A percentile compares a stretch with the other conserved stretches of the same genome.
Evolutionary conservation across 2,329 filamentous ascomycete genomes (phyloP).

Genomic region (Phyllosticta capitalensis): DNA sequence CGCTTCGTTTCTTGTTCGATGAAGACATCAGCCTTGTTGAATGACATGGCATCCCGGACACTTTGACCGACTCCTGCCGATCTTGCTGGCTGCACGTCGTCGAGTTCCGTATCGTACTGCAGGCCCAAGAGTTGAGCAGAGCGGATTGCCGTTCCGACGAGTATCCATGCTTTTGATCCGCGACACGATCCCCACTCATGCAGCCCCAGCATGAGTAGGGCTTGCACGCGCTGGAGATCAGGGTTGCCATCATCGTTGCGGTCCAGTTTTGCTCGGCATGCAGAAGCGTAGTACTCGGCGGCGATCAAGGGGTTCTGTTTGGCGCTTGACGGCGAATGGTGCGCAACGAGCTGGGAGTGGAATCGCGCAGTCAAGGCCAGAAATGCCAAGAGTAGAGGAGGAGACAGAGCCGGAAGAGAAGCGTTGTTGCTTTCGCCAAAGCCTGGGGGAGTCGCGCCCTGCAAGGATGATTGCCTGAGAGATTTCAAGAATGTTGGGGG

Average conservation of each 20-base stretch:
- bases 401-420: slow-evolving; percentile 19
- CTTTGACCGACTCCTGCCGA: slow-evolving; percentile 26
- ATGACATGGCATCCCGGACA: slow-evolving; percentile 4
- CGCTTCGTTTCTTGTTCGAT: slow-evolving; percentile 55
- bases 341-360: slow-evolving; percentile 49
- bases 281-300: slow-evolving; percentile 56
- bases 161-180: slow-evolving; percentile 56
- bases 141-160: slow-evolving; percentile 49
- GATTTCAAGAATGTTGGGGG: slow-evolving; percentile 50
- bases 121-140: slow-evolving; percentile 41
- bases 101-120: slow-evolving; percentile 21
- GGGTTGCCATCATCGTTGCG: slow-evolving; percentile 39
- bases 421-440: slow-evolving; percentile 20
- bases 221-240: slow-evolving; percentile 56
- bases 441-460: slow-evolving; percentile 21
- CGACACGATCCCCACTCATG: slow-evolving; percentile 62
- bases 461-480: slow-evolving; percentile 24
- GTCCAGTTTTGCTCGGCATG: slow-evolving; percentile 43
- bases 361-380: slow-evolving; percentile 61
- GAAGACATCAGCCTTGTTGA: slow-evolving; percentile 31
- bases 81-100: slow-evolving; percentile 21
- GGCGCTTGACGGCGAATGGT: slow-evolving; percentile 43
- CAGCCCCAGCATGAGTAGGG: slow-evolving; percentile 59
- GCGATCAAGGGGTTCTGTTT: slow-evolving; percentile 46
- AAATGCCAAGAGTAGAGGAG: slow-evolving; percentile 53